Percentiles rank a stretch among this genome's conserved stretches.
These are phyloP conservation scores for Aureobasidium subglaciale DNA, from an alignment of 2,329 filamentous ascomycete species.

Conservation along the genomic window DNA sequence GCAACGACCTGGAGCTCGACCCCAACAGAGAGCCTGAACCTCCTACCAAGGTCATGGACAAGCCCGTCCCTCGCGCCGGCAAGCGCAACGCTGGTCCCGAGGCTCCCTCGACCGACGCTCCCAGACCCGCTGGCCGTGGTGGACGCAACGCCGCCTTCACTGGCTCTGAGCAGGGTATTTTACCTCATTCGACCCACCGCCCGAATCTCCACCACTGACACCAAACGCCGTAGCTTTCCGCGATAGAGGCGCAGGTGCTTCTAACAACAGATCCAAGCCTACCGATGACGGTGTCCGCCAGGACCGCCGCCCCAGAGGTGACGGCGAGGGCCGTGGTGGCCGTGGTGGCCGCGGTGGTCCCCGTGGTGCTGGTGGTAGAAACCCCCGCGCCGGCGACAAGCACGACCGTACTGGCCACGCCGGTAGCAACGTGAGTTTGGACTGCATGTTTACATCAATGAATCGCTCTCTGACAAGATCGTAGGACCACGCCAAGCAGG, in stretches of 20 bases:
- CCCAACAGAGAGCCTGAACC: constrained; percentile 62
- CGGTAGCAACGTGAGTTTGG: constrained; percentile 38
- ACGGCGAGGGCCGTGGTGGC: constrained; percentile 37
- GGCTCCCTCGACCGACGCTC: constrained; percentile 46
- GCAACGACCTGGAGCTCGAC: constrained; percentile 63
- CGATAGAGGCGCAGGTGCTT: constrained; percentile 73
- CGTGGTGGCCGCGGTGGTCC: constrained; percentile 45
- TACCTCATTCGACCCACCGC: not conserved
- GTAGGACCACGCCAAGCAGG: constrained; percentile 71
- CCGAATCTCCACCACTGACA: not conserved
- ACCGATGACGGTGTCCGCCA: constrained; percentile 59
- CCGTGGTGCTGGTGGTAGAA: too few species aligned
- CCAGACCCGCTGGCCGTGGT: constrained; percentile 38
- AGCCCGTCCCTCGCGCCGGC: constrained; percentile 64
- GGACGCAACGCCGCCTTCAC: constrained; percentile 52
- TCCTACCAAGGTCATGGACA: constrained; percentile 84
- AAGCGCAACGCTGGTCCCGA: constrained; percentile 84
- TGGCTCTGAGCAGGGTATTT: constrained; percentile 85
- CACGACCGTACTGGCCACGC: constrained; percentile 52
- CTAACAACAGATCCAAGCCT: constrained; percentile 74
- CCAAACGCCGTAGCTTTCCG: constrained; percentile 63
- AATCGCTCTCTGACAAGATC: constrained; percentile 37
- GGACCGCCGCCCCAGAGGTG: constrained; percentile 33
- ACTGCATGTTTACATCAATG: not conserved
- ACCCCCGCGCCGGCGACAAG: constrained; percentile 45